A percentile compares a stretch with the other conserved stretches of the same genome.
phyloP scores from a whole-genome alignment of 2,329 filamentous ascomycete genomes.

The Colletotrichum brevisporum region DNA sequence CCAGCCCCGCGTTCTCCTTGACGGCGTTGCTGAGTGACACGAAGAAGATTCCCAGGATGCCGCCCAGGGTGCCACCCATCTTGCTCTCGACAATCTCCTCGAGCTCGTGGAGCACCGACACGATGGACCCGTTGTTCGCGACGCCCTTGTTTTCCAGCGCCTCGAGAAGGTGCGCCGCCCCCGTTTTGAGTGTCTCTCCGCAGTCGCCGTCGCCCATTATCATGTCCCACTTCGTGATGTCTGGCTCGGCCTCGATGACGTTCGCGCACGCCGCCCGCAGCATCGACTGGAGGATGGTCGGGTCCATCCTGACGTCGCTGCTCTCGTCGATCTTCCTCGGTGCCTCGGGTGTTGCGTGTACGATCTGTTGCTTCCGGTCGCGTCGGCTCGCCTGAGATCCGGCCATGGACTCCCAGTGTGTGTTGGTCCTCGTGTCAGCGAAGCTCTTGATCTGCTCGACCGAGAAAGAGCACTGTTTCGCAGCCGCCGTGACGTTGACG shows the following conservation, averaged over 20 bases:
- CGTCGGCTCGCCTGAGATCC: conserved; percentile 58
- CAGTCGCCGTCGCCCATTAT: conserved; percentile 77
- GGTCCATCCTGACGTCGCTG: conserved; percentile 65
- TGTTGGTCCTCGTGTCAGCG: conserved; percentile 75
- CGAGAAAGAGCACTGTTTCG: conserved; percentile 60
- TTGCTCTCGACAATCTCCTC: conserved; percentile 69
- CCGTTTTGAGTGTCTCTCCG: conserved; percentile 72
- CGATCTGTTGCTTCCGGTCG: conserved; percentile 59
- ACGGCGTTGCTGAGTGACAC: conserved; percentile 52
- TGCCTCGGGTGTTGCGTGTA: conserved; percentile 52
- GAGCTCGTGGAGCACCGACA: conserved; percentile 62
- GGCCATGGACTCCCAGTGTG: conserved; percentile 66
- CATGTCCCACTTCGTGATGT: conserved; percentile 74
- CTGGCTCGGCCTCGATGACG: conserved; percentile 71
- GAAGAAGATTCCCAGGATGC: conserved; percentile 69
- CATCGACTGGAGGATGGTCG: conserved; percentile 65
- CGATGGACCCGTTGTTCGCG: conserved; percentile 58
- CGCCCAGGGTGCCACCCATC: conserved; percentile 68
- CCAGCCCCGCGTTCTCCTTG: conserved; percentile 46
- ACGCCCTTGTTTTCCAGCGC: conserved; percentile 58
- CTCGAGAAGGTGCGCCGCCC: conserved; percentile 63
- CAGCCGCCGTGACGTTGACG: conserved; percentile 68
- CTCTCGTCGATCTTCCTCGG: conserved; percentile 54
- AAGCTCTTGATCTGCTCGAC: conserved; percentile 71
- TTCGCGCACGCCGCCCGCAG: conserved; percentile 67